These are phyloP conservation scores for Circinella umbellata DNA, from an alignment of 371 early-diverging fungal genomes.

Conservation along the genomic window DNA sequence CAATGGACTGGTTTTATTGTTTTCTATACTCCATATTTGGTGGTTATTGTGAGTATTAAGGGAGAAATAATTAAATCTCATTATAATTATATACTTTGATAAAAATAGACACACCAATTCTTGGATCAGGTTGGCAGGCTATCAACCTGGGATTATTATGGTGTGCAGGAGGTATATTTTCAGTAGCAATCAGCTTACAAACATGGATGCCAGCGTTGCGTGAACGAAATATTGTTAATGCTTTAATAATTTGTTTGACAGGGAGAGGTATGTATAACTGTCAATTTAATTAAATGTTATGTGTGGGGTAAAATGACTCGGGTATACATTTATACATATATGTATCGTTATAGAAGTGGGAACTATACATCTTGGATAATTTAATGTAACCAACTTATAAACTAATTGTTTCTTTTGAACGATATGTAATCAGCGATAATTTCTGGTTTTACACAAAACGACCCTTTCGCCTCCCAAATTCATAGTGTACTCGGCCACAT, in stretches of 20 bases:
- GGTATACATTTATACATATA: no score
- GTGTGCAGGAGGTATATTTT: slow-evolving; percentile 33
- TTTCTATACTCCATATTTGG: background rate
- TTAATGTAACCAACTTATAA: background rate
- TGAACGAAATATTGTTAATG: slow-evolving; percentile 30
- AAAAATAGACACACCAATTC: slow-evolving; percentile 22
- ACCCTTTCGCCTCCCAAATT: slow-evolving; percentile 32
- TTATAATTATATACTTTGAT: background rate
- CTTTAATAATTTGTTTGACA: slow-evolving; percentile 28
- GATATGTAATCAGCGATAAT: slow-evolving; percentile 19
- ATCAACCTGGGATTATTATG: slow-evolving; percentile 32
- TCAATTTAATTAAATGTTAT: background rate
- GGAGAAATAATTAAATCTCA: background rate
- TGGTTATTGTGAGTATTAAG: no score
- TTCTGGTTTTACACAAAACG: slow-evolving; percentile 23
- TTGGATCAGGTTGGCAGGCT: slow-evolving; percentile 29
- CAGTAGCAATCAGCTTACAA: slow-evolving; percentile 27
- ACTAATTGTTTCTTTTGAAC: background rate
- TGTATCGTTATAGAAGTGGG: no score
- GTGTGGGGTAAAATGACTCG: background rate
- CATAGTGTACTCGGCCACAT: slow-evolving; percentile 45
- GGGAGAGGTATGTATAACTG: slow-evolving; percentile 22
- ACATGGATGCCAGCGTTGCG: slow-evolving; percentile 32
- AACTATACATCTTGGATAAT: background rate
- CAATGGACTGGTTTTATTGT: background rate